These are phyloP conservation scores for Neoboletus brunneissimus DNA, from an alignment of 768 basidiomycete genomes.

Conservation along the genomic window DNA sequence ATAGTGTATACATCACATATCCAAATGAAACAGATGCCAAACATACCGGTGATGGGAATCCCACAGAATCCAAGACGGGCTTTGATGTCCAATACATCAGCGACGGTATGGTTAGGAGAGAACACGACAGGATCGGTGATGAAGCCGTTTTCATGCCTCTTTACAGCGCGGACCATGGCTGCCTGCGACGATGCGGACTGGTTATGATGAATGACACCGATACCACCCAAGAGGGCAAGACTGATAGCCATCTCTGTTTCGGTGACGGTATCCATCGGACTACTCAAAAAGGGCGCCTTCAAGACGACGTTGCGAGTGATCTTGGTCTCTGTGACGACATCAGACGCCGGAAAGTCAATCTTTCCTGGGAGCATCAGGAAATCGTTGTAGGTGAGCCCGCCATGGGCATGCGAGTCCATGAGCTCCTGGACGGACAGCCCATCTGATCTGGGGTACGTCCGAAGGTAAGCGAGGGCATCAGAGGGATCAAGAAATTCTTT, in stretches of 20 bases:
- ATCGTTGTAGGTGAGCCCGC: conserved; percentile 97
- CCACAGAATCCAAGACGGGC: conserved; percentile 90
- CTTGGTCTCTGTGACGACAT: conserved; percentile 77
- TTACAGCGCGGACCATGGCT: conserved; percentile 95
- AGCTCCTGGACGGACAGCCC: conserved; percentile 83
- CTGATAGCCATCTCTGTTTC: conserved; percentile 92
- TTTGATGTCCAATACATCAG: conserved; percentile 93
- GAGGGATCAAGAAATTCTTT: conserved; percentile 59
- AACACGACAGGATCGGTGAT: conserved; percentile 93
- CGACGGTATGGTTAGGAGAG: conserved; percentile 71
- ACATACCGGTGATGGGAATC: conserved; percentile 94
- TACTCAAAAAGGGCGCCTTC: conserved; percentile 96
- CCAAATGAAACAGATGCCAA: background rate
- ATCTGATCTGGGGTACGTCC: conserved; percentile 67
- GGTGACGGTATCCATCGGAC: conserved; percentile 99
- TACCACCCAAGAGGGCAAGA: conserved; percentile 93
- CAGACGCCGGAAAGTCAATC: conserved; percentile 86
- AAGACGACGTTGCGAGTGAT: conserved; percentile 89
- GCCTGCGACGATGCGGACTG: conserved; percentile 82
- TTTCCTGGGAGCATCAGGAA: conserved; percentile 93
- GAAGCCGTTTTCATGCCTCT: conserved; percentile 98
- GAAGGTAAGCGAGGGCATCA: conserved; percentile 73
- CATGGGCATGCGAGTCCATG: conserved; percentile 82
- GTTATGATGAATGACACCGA: conserved; percentile 99
- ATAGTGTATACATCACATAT: conserved; percentile 46